Base-by-base conservation (phyloP, 1,284 basidiomycete genomes). In the Coriolopsis trogii region DNA sequence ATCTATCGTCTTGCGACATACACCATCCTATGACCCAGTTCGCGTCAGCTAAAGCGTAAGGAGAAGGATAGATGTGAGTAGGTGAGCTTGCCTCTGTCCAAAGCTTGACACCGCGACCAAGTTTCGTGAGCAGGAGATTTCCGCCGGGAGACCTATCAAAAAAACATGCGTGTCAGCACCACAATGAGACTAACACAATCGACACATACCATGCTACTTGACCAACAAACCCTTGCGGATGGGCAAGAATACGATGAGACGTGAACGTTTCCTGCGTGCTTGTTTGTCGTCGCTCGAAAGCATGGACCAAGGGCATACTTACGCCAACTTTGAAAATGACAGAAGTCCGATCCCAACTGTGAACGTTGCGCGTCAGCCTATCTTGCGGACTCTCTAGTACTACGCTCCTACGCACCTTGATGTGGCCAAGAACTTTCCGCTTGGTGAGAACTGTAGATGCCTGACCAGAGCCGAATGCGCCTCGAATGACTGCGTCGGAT, bases 271-370 rank as follows among this genome's bases (percentile, higher is more conserved):
- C 77, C 82, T 85, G 54, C 25, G 29, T 45, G 43, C 26, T 16
- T 38, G 26, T 18, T 44, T 37, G 46, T 25, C 28, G 33, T 34
- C 12, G 31, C 20, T 16, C 37, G 46, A 36, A 24, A 38, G 7
- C 13, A 29, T 8, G 16, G 36, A 16, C n/a, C 9, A 16, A 4
- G n/a, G n/a, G n/a, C 21, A 18, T 37, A 68, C 77, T 63, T 64
- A 85, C 85, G 46, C 80, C 84, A 20, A 90, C 84, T 53, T 77
- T 79, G 70, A 89, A 90, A 41, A 91, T 83, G 20, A 86, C 76
- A 0, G 85, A 85, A 0, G 88, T 91, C 53, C 82, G 73, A 64
- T 91, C 88, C 89, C 89, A 91, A 59, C 87, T 89, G 50, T 16
- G 39, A 21, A 4, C 36, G 18, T 18, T n/a, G n/a, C n/a, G n/a